A percentile compares a stretch with the other conserved stretches of the same genome.
phyloP scores from a whole-genome alignment of 176 grass and related monocot species.

The Musa acuminata region DNA sequence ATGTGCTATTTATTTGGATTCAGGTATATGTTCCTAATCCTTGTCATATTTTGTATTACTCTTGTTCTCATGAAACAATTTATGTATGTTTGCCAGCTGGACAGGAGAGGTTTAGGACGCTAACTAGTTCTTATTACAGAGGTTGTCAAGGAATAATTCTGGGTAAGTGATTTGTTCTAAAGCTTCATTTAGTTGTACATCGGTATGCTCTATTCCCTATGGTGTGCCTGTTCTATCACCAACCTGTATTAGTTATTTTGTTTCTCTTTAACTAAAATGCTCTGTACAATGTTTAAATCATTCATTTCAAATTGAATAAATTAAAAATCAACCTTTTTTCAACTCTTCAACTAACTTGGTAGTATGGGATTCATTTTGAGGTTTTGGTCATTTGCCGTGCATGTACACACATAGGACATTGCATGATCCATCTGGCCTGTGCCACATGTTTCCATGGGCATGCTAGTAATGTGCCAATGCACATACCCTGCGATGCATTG shows the following conservation, averaged over 20 bases:
- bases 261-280: background rate
- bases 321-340: background rate
- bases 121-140: slow-evolving; percentile 97
- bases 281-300: background rate
- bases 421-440: background rate
- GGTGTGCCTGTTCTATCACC: background rate
- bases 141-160: slow-evolving; percentile 93
- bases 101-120: slow-evolving; percentile 89
- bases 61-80: background rate
- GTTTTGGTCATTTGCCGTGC: background rate
- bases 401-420: background rate
- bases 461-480: background rate
- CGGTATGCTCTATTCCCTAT: slow-evolving; percentile 1
- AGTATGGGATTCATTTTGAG: background rate
- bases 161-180: slow-evolving; percentile 35
- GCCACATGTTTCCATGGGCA: background rate
- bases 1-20: background rate
- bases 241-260: background rate
- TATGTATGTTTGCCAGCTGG: slow-evolving; percentile 59
- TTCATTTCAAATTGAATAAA: background rate
- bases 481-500: background rate
- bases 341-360: background rate
- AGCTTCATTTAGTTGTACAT: background rate
- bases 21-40: background rate
- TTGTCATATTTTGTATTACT: background rate